Conservation (phyloP, 768 basidiomycete genomes). For the Pleurotus pulmonarius region DNA sequence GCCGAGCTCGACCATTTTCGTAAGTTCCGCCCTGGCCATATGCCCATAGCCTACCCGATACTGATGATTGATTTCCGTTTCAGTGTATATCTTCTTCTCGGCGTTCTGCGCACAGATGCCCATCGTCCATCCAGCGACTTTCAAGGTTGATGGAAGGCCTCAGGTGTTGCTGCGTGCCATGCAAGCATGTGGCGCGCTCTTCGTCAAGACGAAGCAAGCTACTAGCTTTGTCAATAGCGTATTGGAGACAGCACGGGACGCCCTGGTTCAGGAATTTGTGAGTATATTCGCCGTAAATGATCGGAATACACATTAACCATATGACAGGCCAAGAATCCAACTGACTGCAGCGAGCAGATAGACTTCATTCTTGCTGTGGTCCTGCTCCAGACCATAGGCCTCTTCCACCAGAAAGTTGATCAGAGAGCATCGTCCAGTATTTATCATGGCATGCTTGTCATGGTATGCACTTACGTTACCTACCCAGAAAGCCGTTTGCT, state of each 20-base stretch:
- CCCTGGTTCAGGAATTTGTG: slow-evolving; percentile 54
- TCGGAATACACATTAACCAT: not conserved
- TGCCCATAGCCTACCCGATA: not conserved
- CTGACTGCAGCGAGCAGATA: slow-evolving; percentile 31
- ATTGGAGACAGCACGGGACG: slow-evolving; percentile 39
- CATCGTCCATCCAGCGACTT: slow-evolving; percentile 51
- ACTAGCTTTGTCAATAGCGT: slow-evolving; percentile 43
- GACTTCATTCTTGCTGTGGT: slow-evolving; percentile 44
- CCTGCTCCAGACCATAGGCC: slow-evolving; percentile 55
- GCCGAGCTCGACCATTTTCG: slow-evolving; percentile 56
- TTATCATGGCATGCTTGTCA: slow-evolving; percentile 61
- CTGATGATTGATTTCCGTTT: slow-evolving; percentile 3
- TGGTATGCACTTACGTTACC: slow-evolving; percentile 32
- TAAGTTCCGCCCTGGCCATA: slow-evolving; percentile 27
- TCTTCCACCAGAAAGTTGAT: slow-evolving; percentile 47
- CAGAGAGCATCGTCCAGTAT: slow-evolving; percentile 45
- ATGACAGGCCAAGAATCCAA: slow-evolving; percentile 33
- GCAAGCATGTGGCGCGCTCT: slow-evolving; percentile 62
- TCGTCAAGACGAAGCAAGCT: slow-evolving; percentile 45
- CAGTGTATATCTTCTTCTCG: slow-evolving; percentile 54
- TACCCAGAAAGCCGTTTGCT: not conserved
- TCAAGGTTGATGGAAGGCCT: slow-evolving; percentile 44
- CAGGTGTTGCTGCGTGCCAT: slow-evolving; percentile 48
- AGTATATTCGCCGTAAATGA: slow-evolving; percentile 19
- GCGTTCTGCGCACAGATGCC: slow-evolving; percentile 52